Percentiles rank a stretch among this genome's conserved stretches.
Evolutionary conservation across 768 basidiomycete species (phyloP).

Genomic region (Chiua virens): DNA sequence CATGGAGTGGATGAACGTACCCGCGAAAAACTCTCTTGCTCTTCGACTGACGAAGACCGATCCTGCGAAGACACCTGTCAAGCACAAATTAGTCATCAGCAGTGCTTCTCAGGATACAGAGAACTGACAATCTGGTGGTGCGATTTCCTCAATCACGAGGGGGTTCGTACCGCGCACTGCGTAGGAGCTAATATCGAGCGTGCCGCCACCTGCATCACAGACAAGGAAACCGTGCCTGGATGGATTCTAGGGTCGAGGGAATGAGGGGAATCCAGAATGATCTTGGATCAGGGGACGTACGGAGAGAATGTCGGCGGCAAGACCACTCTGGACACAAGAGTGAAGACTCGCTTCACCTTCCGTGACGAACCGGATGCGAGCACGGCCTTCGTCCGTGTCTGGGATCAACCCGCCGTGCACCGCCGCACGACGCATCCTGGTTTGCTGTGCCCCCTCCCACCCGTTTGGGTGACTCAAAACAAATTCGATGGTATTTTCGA

Average conservation of each 20-base stretch:
- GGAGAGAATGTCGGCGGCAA: conserved; percentile 75
- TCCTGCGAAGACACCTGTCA: conserved; percentile 74
- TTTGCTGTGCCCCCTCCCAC: conserved; percentile 76
- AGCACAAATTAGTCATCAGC: conserved; percentile 3
- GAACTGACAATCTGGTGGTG: conserved; percentile 73
- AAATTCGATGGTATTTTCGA: conserved; percentile 69
- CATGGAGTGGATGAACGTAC: conserved; percentile 32
- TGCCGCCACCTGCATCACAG: conserved; percentile 80
- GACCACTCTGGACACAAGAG: conserved; percentile 74
- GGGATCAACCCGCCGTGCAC: conserved; percentile 72
- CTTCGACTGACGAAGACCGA: conserved; percentile 81
- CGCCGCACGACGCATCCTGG: conserved; percentile 74
- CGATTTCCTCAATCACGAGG: conserved; percentile 79
- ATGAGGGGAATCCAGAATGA: not conserved
- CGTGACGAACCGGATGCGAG: conserved; percentile 76
- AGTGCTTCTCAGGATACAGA: not conserved
- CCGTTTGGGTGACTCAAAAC: conserved; percentile 81
- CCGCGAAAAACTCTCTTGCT: conserved; percentile 70
- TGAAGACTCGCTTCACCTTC: conserved; percentile 85
- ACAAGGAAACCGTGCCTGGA: conserved; percentile 78
- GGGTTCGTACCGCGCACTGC: conserved; percentile 69
- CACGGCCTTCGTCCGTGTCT: conserved; percentile 69
- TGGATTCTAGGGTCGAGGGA: conserved; percentile 49
- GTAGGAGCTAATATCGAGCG: conserved; percentile 79
- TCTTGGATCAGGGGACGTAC: conserved; percentile 38